A percentile compares a stretch with the other conserved stretches of the same genome.
These are phyloP conservation scores for Lachancea waltii DNA, from an alignment of 805 yeast genomes.

Conservation along the genomic window DNA sequence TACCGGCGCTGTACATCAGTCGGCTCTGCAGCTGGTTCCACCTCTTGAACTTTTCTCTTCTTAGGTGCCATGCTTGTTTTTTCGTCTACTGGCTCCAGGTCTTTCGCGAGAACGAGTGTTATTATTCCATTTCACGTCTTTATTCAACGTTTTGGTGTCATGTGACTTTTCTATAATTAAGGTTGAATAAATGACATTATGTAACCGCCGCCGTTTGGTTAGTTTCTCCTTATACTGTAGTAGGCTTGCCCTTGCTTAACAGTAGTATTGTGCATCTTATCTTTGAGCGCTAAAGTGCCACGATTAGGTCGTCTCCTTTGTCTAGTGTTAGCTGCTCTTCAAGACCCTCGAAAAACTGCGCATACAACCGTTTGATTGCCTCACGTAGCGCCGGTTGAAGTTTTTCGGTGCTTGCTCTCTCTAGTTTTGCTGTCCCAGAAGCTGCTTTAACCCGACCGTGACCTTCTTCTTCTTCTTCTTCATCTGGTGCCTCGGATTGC, in stretches of 20 bases:
- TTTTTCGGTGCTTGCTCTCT: too few relatives aligned
- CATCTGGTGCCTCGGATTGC: too few relatives aligned
- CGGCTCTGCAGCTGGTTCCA: constrained; percentile 11
- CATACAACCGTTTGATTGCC: constrained; percentile 12
- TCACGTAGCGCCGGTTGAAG: constrained; percentile 6
- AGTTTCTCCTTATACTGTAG: too few relatives aligned
- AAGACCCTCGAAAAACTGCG: constrained; percentile 12
- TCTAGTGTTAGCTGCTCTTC: constrained; percentile 17
- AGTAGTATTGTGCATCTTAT: too few relatives aligned
- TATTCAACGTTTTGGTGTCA: too few relatives aligned
- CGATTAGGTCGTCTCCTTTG: constrained; percentile 16
- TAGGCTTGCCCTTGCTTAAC: too few relatives aligned
- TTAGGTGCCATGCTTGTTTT: constrained; percentile 17
- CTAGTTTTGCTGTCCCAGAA: too few relatives aligned
- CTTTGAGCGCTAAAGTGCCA: constrained; percentile 12
- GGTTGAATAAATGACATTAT: too few relatives aligned
- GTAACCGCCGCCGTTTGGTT: too few relatives aligned
- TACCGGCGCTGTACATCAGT: constrained; percentile 15
- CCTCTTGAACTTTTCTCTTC: constrained; percentile 16
- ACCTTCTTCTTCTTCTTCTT: constrained; percentile 1
- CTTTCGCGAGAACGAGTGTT: too few relatives aligned
- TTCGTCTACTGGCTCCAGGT: neutral
- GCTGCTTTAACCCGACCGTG: neutral
- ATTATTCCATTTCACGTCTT: too few relatives aligned
- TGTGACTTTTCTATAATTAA: too few relatives aligned